Evolutionary conservation across 805 yeast species (phyloP), one percentile per base, ranked within the genome.

Genomic region (Wickerhamiella galacta): DNA sequence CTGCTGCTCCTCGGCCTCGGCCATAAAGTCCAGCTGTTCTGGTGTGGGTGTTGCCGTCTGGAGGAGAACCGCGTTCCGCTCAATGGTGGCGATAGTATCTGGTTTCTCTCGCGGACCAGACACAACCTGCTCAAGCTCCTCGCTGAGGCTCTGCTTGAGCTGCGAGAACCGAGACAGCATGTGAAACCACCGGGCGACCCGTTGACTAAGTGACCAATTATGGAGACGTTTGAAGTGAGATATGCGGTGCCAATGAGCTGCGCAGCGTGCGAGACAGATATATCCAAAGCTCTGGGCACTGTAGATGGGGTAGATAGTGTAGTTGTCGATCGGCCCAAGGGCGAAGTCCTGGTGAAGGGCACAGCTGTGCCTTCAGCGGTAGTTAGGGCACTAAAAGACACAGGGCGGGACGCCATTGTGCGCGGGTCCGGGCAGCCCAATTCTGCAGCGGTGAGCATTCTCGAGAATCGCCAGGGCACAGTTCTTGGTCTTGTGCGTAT

Each of bases 171-270:
- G 64, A 28, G 68, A 62, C 44, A 71, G 65, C 77, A 71, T 70
- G 16, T n/a, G 9, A 20, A 20, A 10, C 22, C 22, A 20, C 22
- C 19, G 25, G 17, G 12, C 25, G 21, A 6, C 25, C 18, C 4
- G 18, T 21, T 19, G 20, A 24, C 22, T 11, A 20, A 20, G 22
- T 20, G 10, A 20, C 10, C 22, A 20, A 20, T 20, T 7, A 20
- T 7, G 5, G 31, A 28, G 18, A 12, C 26, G 19, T 44, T 42
- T 33, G 17, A 34, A 11, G 40, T 44, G 16, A 37, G 41, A 16
- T 83, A 79, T 53, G 85, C 90, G 9, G 90, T 83, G 34, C 83
- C 90, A 5, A 60, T 87, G 68, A 74, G 75, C 39, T 87, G 95
- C 50, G 60, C 72, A 20, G 57, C 67, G 8, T 82, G 95, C 51